phyloP scores from a whole-genome alignment of 1,284 basidiomycete species.

The Tilletia setariae region DNA sequence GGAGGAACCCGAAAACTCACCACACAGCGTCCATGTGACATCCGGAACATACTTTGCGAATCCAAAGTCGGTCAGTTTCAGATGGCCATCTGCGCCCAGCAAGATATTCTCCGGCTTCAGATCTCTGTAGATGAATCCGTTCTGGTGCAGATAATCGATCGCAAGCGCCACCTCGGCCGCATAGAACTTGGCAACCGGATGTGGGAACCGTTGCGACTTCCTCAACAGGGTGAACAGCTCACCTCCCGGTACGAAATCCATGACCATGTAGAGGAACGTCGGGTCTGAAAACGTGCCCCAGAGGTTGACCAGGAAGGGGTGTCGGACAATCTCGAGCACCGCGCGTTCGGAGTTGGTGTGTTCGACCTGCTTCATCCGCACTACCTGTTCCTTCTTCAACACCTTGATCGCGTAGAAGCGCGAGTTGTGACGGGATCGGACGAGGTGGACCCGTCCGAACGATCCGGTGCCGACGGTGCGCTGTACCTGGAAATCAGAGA shows the following conservation, averaged over 20 bases:
- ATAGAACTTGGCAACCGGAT: conserved; percentile 98
- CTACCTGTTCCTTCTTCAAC: conserved; percentile 70
- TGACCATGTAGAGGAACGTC: conserved; percentile 96
- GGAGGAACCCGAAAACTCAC: conserved; percentile 19
- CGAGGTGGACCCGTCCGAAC: conserved; percentile 52
- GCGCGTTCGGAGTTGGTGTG: conserved; percentile 94
- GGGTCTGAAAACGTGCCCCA: conserved; percentile 97
- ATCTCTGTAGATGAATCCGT: conserved; percentile 94
- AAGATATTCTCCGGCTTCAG: conserved; percentile 97
- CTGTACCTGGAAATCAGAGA: conserved; percentile 47
- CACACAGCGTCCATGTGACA: conserved; percentile 95
- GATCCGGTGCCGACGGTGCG: conserved; percentile 51
- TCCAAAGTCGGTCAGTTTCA: conserved; percentile 97
- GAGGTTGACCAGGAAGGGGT: conserved; percentile 95
- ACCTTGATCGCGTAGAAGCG: conserved; percentile 54
- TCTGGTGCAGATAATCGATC: conserved; percentile 82
- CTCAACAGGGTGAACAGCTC: conserved; percentile 71
- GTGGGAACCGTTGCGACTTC: conserved; percentile 78
- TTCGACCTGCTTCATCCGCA: conserved; percentile 92
- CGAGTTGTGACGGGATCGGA: conserved; percentile 46
- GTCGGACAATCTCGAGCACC: conserved; percentile 82
- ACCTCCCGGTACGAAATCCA: conserved; percentile 98
- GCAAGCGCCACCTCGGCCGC: conserved; percentile 95
- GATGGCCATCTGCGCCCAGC: conserved; percentile 87
- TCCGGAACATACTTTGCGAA: conserved; percentile 89